A percentile compares a stretch with the other conserved stretches of the same genome.
These are phyloP conservation scores for Trichoderma sp. DNA, from an alignment of 2,329 filamentous ascomycete genomes.

Conservation along the genomic window DNA sequence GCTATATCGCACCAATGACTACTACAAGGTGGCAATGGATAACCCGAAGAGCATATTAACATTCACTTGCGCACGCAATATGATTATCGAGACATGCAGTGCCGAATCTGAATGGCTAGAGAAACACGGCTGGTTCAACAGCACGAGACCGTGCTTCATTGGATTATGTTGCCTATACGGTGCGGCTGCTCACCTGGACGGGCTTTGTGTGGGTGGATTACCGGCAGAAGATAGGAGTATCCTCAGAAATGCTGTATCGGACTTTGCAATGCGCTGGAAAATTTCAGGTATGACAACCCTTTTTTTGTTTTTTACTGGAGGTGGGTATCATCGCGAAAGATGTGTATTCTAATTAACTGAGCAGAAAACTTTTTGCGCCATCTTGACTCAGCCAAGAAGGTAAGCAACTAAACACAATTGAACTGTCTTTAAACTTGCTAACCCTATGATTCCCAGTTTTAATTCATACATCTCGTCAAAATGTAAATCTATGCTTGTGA, in stretches of 20 bases:
- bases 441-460: background rate
- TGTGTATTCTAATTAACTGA: background rate
- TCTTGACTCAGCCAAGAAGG: background rate
- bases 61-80: slow-evolving; percentile 5
- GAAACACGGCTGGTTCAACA: slow-evolving; percentile 7
- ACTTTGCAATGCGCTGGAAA: slow-evolving; percentile 8
- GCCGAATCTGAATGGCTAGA: slow-evolving; percentile 5
- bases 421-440: background rate
- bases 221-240: background rate
- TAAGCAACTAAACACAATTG: background rate
- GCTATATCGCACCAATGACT: slow-evolving; percentile 14
- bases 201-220: background rate
- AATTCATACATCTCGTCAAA: background rate
- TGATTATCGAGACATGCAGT: slow-evolving; percentile 18
- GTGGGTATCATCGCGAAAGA: background rate
- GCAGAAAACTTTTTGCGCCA: background rate
- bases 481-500: background rate
- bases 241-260: background rate
- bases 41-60: background rate
- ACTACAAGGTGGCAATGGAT: background rate
- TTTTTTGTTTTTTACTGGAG: too few species aligned
- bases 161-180: slow-evolving; percentile 16
- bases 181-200: slow-evolving; percentile 4
- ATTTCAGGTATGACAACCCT: background rate
- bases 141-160: slow-evolving; percentile 11